Evolutionary conservation across 139 green algal species (phyloP), one percentile per base, ranked within the genome.

Genomic region (Diplosphaera chodatii): DNA sequence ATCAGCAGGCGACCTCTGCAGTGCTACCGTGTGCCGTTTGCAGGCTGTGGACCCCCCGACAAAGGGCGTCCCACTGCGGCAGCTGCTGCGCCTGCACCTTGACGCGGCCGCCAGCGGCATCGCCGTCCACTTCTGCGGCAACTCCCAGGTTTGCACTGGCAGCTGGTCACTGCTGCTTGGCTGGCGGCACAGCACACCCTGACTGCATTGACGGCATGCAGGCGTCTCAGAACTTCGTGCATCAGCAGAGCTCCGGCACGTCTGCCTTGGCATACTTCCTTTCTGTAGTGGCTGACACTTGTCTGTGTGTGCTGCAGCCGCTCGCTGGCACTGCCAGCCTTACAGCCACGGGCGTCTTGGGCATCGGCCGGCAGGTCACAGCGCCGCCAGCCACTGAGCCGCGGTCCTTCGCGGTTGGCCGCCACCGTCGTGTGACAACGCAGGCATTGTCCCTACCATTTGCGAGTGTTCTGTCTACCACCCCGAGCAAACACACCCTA

Each of bases 341-440:
- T 10, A 40, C 64, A 0, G 65, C 86, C 2, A 74, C 56, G 1
- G 88, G 88, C 20, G 66, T 78, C 27, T 64, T 89, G 4, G 84
- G 85, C 30, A 66, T 87, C 0, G 85, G 80, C 0, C 77, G 86
- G 32, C 88, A 93, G 74, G 62, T 80, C 55, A 82, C 76, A 13
- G 82, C 78, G 64, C 72, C 83, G 18, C 85, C 83, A 0, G 41
- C 66, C 32, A 32, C 33, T 8, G 64, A 27, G 22, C 1, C 32
- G 22, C 70, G 78, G 32, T 30, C 22, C 22, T 72, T 84, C 33
- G 71, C 73, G 0, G 83, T 93, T 20, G 88, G 88, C 25, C 74
- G 68, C 0, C 78, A 77, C 37, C 78, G 87, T 59, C 55, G 40
- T 1, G 72, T 73, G 13, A 37, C 59, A 1, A 74, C 85, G 40